phyloP scores from a whole-genome alignment of 2,329 filamentous ascomycete genomes.

The Diplocarpon mali region DNA sequence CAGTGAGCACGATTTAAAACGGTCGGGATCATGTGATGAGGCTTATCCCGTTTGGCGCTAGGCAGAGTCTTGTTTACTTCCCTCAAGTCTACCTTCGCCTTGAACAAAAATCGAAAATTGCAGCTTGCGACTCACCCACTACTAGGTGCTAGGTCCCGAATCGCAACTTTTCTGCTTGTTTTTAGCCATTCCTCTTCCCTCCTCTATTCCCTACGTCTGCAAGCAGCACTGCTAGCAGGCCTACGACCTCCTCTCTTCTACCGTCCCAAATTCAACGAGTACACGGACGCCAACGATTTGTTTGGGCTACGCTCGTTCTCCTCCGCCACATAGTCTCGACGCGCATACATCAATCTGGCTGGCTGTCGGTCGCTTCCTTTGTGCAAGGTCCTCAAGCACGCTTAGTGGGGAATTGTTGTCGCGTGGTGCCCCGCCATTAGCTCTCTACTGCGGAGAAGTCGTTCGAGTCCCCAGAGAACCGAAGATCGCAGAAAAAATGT shows the following conservation, averaged over 20 bases:
- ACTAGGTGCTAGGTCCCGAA: background rate
- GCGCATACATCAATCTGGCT: background rate
- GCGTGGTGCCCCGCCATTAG: constrained; percentile 13
- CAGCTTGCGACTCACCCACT: background rate
- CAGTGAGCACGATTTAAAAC: no score
- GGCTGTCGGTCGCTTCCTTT: background rate
- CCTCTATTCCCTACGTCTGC: background rate
- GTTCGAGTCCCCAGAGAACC: background rate
- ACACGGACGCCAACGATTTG: background rate
- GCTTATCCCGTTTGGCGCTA: no score
- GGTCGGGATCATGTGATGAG: no score
- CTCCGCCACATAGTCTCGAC: background rate
- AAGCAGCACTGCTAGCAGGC: background rate
- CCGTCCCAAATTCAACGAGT: background rate
- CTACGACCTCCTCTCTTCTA: background rate
- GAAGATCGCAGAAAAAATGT: constrained; percentile 6
- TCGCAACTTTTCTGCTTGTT: background rate
- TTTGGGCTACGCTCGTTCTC: background rate
- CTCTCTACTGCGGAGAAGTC: background rate
- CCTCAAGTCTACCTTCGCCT: background rate
- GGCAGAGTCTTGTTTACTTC: background rate
- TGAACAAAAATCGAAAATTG: no score
- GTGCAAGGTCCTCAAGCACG: background rate
- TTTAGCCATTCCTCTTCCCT: background rate
- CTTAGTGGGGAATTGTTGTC: background rate